Percentiles rank a stretch among this genome's conserved stretches.
Evolutionary conservation across 2,329 filamentous ascomycete species (phyloP).

Genomic region (Ceratocystis lukuohia): DNA sequence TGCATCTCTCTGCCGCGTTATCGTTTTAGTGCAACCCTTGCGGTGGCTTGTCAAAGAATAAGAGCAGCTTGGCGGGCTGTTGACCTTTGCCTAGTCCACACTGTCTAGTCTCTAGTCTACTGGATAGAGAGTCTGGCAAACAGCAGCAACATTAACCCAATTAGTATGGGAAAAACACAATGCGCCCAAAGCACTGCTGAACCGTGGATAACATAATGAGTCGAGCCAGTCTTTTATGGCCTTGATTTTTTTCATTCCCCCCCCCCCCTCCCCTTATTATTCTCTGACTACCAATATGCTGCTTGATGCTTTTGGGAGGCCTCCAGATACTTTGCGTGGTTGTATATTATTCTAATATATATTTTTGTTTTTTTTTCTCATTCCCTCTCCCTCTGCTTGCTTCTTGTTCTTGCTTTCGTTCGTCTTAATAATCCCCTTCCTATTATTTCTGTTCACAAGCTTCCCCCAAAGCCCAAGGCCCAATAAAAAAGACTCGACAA

Average conservation of each 20-base stretch:
- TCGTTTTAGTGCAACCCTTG: neutral
- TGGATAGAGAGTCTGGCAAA: neutral
- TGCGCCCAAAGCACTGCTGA: neutral
- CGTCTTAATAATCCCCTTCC: neutral
- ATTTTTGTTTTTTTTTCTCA: neutral
- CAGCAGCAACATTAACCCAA: neutral
- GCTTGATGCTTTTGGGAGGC: neutral
- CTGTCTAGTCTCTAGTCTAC: too few relatives aligned
- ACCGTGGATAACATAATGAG: neutral
- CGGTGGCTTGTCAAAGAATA: slow-evolving; percentile 1
- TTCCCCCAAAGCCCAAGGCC: too few relatives aligned
- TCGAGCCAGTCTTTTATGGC: neutral
- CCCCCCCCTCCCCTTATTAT: neutral
- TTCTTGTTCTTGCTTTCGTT: neutral
- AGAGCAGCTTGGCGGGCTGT: neutral
- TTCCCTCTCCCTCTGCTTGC: neutral
- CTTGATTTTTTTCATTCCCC: neutral
- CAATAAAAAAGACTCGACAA: neutral
- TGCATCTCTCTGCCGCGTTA: slow-evolving; percentile 2
- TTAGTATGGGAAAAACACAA: neutral
- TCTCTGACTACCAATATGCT: neutral
- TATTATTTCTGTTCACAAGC: neutral
- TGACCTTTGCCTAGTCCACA: too few relatives aligned
- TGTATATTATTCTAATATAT: neutral
- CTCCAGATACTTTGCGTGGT: neutral